Conservation (phyloP, 495 filamentous ascomycete genomes). For the Xanthoparmelia taractica region DNA sequence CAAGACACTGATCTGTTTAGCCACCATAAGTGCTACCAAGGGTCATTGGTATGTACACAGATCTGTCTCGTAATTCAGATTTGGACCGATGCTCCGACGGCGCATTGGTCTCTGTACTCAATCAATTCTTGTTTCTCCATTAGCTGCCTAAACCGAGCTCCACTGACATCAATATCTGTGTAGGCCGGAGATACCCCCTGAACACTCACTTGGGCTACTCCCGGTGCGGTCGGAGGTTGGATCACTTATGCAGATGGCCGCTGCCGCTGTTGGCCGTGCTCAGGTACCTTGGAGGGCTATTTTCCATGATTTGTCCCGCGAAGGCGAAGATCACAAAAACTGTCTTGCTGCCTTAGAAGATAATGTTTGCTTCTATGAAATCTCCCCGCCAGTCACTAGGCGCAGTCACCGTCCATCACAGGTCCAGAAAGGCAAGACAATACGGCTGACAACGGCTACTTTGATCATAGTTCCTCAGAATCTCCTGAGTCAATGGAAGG, state of each 20-base stretch:
- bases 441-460: conserved; percentile 60
- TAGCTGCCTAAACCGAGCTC: too few relatives aligned
- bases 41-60: conserved; percentile 45
- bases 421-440: conserved; percentile 37
- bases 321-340: conserved; percentile 34
- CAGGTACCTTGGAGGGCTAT: conserved; percentile 61
- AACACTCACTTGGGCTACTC: conserved; percentile 44
- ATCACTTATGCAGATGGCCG: conserved; percentile 62
- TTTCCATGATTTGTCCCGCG: conserved; percentile 39
- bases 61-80: too few relatives aligned
- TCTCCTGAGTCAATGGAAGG: conserved; percentile 49
- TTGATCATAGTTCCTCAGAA: conserved; percentile 48
- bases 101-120: too few relatives aligned
- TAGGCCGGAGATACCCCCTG: conserved; percentile 51
- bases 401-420: conserved; percentile 39
- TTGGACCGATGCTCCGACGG: too few relatives aligned
- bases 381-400: conserved; percentile 43
- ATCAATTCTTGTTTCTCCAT: too few relatives aligned
- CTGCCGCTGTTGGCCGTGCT: conserved; percentile 54
- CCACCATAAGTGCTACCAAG: conserved; percentile 73
- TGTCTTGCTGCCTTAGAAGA: conserved; percentile 51
- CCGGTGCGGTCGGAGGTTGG: conserved; percentile 40
- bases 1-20: conserved; percentile 83
- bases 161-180: too few relatives aligned
- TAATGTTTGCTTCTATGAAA: conserved; percentile 46